phyloP scores from a whole-genome alignment of 495 filamentous ascomycete species.

The Echria macrotheca region DNA sequence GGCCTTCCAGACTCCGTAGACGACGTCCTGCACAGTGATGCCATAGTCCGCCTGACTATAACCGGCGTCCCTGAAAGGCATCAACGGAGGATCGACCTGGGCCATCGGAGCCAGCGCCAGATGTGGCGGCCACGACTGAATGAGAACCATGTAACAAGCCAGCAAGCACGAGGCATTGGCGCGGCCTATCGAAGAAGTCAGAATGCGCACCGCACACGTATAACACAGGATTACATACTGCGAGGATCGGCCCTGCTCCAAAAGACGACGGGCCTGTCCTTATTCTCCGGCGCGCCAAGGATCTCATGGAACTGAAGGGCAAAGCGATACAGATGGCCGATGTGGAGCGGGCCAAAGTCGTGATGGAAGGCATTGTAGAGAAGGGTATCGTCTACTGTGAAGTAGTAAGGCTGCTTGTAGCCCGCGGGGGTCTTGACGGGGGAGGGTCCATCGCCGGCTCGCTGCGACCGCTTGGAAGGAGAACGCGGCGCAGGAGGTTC shows the following conservation, averaged over 20 bases:
- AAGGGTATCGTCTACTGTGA: slow-evolving; percentile 86
- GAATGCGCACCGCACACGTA: slow-evolving; percentile 3
- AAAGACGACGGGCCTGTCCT: slow-evolving; percentile 82
- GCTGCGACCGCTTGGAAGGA: slow-evolving; percentile 71
- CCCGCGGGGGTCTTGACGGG: slow-evolving; percentile 33
- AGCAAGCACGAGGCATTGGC: slow-evolving; percentile 96
- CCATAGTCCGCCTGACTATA: slow-evolving; percentile 98
- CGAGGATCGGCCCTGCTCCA: slow-evolving; percentile 89
- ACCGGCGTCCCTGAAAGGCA: slow-evolving; percentile 97
- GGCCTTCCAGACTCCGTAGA: slow-evolving; percentile 97
- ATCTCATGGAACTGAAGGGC: slow-evolving; percentile 93
- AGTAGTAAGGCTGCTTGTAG: slow-evolving; percentile 71
- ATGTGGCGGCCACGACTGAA: slow-evolving; percentile 97
- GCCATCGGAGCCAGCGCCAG: slow-evolving; percentile 93
- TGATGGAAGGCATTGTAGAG: slow-evolving; percentile 98
- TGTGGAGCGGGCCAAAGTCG: slow-evolving; percentile 95
- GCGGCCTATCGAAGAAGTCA: slow-evolving; percentile 48
- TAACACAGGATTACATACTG: slow-evolving; percentile 48
- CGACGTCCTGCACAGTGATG: slow-evolving; percentile 90
- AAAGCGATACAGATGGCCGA: slow-evolving; percentile 94
- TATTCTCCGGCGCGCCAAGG: slow-evolving; percentile 72
- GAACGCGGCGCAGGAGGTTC: slow-evolving; percentile 47
- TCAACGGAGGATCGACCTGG: slow-evolving; percentile 91
- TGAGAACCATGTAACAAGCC: slow-evolving; percentile 97
- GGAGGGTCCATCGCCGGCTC: slow-evolving; percentile 52